Evolutionary conservation across 2,329 filamentous ascomycete genomes (phyloP).

Genomic region (Colletotrichum tofieldiae): DNA sequence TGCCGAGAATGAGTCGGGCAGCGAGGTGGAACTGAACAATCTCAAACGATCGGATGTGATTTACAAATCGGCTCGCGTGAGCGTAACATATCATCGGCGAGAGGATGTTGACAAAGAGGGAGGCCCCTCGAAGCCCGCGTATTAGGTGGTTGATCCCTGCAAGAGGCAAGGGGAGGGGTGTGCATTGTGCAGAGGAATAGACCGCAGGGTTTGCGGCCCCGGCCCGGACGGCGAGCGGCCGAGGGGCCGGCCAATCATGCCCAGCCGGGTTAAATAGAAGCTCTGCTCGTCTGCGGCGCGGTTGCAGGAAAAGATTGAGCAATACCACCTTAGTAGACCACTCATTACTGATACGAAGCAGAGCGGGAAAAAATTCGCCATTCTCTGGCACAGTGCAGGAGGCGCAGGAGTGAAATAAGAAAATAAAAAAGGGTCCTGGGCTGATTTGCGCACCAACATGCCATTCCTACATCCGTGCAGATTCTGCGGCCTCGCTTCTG

Average conservation of each 20-base stretch:
- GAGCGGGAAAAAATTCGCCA: background rate
- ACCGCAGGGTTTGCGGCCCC: background rate
- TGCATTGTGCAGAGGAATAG: background rate
- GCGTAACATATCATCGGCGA: slow-evolving; percentile 43
- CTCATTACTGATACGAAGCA: background rate
- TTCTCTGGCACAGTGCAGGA: background rate
- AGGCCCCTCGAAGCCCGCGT: background rate
- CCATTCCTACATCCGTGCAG: slow-evolving; percentile 12
- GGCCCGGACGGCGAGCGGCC: slow-evolving; percentile 17
- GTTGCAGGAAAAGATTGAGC: slow-evolving; percentile 16
- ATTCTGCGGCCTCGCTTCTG: slow-evolving; percentile 14
- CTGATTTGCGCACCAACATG: slow-evolving; percentile 34
- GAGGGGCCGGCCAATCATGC: slow-evolving; percentile 10
- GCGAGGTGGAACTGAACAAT: slow-evolving; percentile 45
- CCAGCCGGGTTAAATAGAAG: background rate
- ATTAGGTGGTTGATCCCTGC: background rate
- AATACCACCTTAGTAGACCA: slow-evolving; percentile 1
- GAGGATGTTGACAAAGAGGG: slow-evolving; percentile 22
- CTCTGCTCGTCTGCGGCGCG: slow-evolving; percentile 27
- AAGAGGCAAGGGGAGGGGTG: background rate
- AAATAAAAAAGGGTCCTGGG: slow-evolving; percentile 32
- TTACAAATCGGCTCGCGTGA: slow-evolving; percentile 45
- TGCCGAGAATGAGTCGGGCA: slow-evolving; percentile 42
- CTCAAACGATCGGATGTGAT: slow-evolving; percentile 41
- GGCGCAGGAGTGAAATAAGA: slow-evolving; percentile 4